Base-by-base conservation (phyloP, 2,329 filamentous ascomycete genomes). In the Fulvia fulva region DNA sequence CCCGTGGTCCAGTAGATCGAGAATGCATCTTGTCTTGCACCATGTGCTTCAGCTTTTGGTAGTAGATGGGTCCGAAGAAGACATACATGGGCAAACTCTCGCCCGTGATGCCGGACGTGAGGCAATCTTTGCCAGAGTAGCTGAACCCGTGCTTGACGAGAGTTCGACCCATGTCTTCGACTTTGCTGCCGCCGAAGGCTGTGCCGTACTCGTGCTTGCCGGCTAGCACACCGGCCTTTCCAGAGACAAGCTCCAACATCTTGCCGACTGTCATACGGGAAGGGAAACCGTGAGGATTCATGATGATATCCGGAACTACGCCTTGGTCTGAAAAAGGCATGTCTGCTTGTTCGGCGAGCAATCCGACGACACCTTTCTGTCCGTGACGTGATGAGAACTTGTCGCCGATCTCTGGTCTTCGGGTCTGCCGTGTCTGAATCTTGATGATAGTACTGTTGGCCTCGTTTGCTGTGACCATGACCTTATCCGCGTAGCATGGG, bases 11-110 rank as follows among this genome's bases (percentile, higher is more conserved):
- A 14, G 91, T 87, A 1, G 93, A 87, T 61, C 94, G 90, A 30
- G 90, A 93, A 77, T 99, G 94, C 94, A 99, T 97, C 79, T 99
- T 99, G 74, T 99, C 94, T 75, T 97, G 92, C 3, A 99, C 94
- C 94, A 99, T 99, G 82, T 99, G 94, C 83, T 99, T 99, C 65
- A 99, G 85, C 66, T 96, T 96, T 80, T 99, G 94, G 80, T 99
- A 99, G 80, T 96, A 99, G 76, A 99, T 99, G 11, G 94, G 94
- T 0, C 94, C 94, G 73, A 96, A 96, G 81, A 97, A 99, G 71
- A 99, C 91, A 76, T 97, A 97, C 12, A 92, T 92, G 63, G 96
- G 91, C 5, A 97, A 81, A 0, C 90, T 86, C 76, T 99, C 94
- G 68, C 94, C 95, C 0, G 94, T 97, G 71, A 97, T 93, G 34